A percentile compares a stretch with the other conserved stretches of the same genome.
Evolutionary conservation across 176 grass and related monocot species (phyloP).

Genomic region (Urochloa ruziziensis): DNA sequence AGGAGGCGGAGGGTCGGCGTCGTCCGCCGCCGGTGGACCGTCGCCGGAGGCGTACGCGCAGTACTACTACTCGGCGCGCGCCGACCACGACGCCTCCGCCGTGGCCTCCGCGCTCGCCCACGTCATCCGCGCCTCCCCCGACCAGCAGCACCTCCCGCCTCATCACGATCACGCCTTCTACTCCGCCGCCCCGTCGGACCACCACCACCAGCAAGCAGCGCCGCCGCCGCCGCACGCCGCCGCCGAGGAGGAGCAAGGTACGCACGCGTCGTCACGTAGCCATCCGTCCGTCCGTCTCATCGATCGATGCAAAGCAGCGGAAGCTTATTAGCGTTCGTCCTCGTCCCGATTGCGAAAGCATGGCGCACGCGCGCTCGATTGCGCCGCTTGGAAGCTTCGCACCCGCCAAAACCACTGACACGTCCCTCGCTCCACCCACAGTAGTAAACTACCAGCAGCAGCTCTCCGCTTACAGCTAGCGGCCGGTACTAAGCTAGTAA

Average conservation of each 20-base stretch:
- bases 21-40: background rate
- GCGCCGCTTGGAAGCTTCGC: constrained; percentile 45
- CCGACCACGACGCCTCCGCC: constrained; percentile 67
- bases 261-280: too few relatives aligned
- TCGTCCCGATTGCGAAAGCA: constrained; percentile 25
- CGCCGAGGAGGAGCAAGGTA: constrained; percentile 49
- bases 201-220: background rate
- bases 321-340: background rate
- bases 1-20: background rate
- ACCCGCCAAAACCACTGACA: constrained; percentile 18
- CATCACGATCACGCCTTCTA: constrained; percentile 11
- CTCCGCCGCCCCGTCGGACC: background rate
- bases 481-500: background rate
- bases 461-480: background rate
- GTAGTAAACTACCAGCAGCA: background rate
- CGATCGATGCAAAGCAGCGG: constrained; percentile 1
- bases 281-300: background rate
- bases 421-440: background rate
- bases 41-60: constrained; percentile 46
- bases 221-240: background rate
- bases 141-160: background rate
- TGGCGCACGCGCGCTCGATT: constrained; percentile 36
- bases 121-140: constrained; percentile 66
- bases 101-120: constrained; percentile 90
- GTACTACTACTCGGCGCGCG: constrained; percentile 68